Evolutionary conservation across 306 rosid genomes (phyloP).

Genomic region (Cucurbita argyrosperma): DNA sequence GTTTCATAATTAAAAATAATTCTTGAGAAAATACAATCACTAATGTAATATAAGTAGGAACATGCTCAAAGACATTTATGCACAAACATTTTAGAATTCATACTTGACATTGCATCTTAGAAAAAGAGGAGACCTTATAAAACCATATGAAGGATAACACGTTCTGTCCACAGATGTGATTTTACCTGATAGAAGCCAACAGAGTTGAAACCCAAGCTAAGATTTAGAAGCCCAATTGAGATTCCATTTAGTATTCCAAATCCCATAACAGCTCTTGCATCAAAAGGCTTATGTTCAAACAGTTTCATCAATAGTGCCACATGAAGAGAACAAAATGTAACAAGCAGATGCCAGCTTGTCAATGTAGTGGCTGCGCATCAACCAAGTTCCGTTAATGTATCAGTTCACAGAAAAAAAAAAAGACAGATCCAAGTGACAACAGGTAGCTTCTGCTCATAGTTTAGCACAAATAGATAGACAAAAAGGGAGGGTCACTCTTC

Average conservation of each 20-base stretch:
- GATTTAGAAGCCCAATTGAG: conserved; percentile 91
- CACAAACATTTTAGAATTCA: background rate
- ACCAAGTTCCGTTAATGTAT: background rate
- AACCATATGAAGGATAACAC: background rate
- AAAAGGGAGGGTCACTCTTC: background rate
- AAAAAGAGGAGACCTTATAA: background rate
- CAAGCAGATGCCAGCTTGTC: conserved; percentile 99
- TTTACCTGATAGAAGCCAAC: conserved; percentile 95
- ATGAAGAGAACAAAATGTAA: conserved; percentile 93
- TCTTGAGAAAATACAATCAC: background rate
- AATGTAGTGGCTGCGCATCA: conserved; percentile 67
- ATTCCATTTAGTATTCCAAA: conserved; percentile 94
- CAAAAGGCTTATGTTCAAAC: conserved; percentile 89
- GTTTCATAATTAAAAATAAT: background rate
- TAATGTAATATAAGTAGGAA: background rate
- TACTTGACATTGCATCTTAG: background rate
- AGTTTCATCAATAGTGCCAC: conserved; percentile 69
- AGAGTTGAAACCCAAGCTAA: conserved; percentile 94
- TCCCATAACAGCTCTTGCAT: conserved; percentile 65
- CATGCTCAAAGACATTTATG: background rate
- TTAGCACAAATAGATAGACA: background rate
- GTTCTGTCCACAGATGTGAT: background rate
- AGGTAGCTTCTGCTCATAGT: background rate
- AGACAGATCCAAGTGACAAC: background rate
- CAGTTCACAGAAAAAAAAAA: background rate